Percentiles rank a stretch among this genome's conserved stretches.
phyloP scores from a whole-genome alignment of 345 rosid species.

The Salix dunnii region DNA sequence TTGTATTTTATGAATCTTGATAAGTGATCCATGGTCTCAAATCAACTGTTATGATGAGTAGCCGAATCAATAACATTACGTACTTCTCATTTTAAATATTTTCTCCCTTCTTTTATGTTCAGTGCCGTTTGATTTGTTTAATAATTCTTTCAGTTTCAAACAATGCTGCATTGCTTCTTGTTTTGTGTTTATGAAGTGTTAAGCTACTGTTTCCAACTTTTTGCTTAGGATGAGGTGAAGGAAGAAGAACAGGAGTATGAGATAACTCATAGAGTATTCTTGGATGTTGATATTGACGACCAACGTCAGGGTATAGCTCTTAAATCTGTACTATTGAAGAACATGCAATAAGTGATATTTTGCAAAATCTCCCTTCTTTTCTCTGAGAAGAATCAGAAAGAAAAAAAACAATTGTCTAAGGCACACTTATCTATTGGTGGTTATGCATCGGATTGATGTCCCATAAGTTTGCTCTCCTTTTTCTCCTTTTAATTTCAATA shows the following conservation, averaged over 20 bases:
- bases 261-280: constrained; percentile 84
- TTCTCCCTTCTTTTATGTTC: background rate
- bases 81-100: background rate
- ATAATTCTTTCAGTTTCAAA: background rate
- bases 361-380: background rate
- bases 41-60: background rate
- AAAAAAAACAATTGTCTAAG: background rate
- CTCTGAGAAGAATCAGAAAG: background rate
- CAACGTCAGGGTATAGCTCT: constrained; percentile 67
- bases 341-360: background rate
- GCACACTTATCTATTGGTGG: background rate
- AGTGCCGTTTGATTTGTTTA: background rate
- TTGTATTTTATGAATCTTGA: background rate
- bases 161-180: background rate
- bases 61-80: background rate
- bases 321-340: background rate
- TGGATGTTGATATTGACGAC: constrained; percentile 88
- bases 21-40: background rate
- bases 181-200: background rate
- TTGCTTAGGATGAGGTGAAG: constrained; percentile 54
- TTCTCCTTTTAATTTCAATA: constrained; percentile 10
- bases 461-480: background rate
- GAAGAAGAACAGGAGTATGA: constrained; percentile 53
- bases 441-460: background rate
- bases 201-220: constrained; percentile 11